Evolutionary conservation across 148 eudicot genomes (phyloP).

Genomic region (Vaccinium corymbosum): DNA sequence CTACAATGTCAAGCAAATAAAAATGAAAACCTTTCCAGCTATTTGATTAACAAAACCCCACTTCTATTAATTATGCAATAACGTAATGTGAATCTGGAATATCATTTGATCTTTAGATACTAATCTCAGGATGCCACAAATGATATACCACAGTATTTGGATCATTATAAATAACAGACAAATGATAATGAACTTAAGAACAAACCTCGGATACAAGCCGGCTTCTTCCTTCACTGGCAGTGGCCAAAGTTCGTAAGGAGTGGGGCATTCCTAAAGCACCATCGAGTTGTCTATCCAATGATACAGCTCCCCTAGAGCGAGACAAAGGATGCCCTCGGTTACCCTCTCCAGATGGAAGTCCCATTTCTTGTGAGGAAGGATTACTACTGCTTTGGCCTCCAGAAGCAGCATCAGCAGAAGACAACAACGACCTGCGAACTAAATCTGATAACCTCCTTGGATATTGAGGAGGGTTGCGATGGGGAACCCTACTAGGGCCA

Average conservation of each 20-base stretch:
- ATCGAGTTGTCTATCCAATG: constrained; percentile 65
- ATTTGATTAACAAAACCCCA: neutral
- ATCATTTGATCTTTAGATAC: neutral
- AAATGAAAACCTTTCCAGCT: neutral
- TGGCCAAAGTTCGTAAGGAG: constrained; percentile 57
- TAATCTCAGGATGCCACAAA: neutral
- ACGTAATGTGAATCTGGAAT: neutral
- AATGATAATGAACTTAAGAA: neutral
- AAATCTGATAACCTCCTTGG: constrained; percentile 71
- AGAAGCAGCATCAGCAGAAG: constrained; percentile 47
- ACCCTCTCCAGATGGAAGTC: constrained; percentile 30
- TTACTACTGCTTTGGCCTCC: constrained; percentile 43
- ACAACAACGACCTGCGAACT: constrained; percentile 54
- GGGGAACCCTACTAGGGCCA: constrained; percentile 48
- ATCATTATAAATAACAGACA: neutral
- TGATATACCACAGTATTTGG: neutral
- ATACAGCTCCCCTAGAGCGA: constrained; percentile 45
- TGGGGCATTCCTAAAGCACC: constrained; percentile 51
- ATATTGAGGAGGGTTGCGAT: constrained; percentile 46
- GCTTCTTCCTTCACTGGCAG: constrained; percentile 84
- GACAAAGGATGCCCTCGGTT: constrained; percentile 37
- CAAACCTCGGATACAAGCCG: constrained; percentile 82
- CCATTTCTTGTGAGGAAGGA: constrained; percentile 39
- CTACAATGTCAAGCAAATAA: neutral
- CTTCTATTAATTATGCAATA: neutral